Evolutionary conservation across 2,329 filamentous ascomycete species (phyloP).

Genomic region (Blumeria graminis): DNA sequence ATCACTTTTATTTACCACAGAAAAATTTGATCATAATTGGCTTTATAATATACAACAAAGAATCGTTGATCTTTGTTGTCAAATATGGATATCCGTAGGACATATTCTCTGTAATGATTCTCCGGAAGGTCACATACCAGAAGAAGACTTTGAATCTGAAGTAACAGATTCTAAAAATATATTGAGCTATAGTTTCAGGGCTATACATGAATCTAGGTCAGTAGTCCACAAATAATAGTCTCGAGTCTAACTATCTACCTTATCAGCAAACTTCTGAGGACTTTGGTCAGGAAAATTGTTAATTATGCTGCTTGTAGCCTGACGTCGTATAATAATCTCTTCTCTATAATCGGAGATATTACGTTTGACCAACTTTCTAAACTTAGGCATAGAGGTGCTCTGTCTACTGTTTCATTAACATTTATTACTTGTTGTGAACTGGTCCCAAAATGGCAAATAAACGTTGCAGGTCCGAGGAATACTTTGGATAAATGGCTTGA

Average conservation of each 20-base stretch:
- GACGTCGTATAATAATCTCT: conserved; percentile 23
- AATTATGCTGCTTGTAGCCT: conserved; percentile 4
- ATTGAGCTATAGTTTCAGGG: conserved; percentile 83
- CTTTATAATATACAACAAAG: conserved; percentile 21
- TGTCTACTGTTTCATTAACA: conserved; percentile 76
- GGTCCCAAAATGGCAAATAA: conserved; percentile 13
- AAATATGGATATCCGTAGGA: conserved; percentile 56
- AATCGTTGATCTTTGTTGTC: conserved; percentile 33
- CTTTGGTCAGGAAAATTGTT: conserved; percentile 27
- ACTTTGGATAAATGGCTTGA: not conserved
- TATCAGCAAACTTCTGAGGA: conserved; percentile 45
- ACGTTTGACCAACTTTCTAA: conserved; percentile 64
- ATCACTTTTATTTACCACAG: not conserved
- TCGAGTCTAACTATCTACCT: not conserved
- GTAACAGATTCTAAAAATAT: conserved; percentile 68
- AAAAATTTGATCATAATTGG: not conserved
- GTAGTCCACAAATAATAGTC: conserved; percentile 4
- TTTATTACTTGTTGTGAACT: conserved; percentile 59
- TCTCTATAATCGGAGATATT: conserved; percentile 42
- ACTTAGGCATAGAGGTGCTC: conserved; percentile 73
- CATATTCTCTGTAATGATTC: conserved; percentile 78
- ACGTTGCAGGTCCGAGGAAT: not conserved
- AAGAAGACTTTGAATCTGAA: conserved; percentile 47
- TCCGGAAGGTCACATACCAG: conserved; percentile 64
- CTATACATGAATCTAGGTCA: conserved; percentile 81